phyloP scores from a whole-genome alignment of 2,329 filamentous ascomycete genomes.

The Cladosporium sp. region DNA sequence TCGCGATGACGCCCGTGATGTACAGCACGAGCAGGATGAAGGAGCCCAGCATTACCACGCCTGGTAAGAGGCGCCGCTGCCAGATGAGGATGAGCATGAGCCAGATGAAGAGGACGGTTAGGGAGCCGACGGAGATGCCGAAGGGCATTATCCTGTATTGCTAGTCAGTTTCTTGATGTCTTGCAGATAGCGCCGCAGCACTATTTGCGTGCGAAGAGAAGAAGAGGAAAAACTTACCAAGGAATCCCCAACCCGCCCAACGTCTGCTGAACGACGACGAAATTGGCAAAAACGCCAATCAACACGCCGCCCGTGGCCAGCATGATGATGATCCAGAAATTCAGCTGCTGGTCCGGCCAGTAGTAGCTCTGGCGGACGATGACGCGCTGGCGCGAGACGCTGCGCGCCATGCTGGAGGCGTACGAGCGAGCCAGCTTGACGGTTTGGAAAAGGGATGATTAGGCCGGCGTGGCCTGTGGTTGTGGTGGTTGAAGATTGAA shows the following conservation, averaged over 20 bases:
- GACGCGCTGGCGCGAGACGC: constrained; percentile 29
- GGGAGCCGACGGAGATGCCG: constrained; percentile 54
- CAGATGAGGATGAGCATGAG: constrained; percentile 54
- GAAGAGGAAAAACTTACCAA: constrained; percentile 45
- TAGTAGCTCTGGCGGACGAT: constrained; percentile 52
- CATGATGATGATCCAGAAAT: constrained; percentile 62
- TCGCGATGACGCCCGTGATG: constrained; percentile 60
- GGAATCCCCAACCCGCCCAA: constrained; percentile 52
- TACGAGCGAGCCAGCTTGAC: constrained; percentile 12
- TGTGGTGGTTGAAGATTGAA: neutral
- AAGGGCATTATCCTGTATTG: constrained; percentile 58
- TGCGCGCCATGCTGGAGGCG: constrained; percentile 26
- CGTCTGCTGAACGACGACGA: constrained; percentile 55
- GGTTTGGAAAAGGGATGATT: neutral
- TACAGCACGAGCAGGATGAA: constrained; percentile 61
- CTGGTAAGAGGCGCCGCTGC: constrained; percentile 54
- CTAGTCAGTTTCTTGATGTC: neutral
- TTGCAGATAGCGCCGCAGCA: too few relatives aligned
- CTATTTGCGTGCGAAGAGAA: neutral
- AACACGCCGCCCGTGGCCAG: constrained; percentile 54
- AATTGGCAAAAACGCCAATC: constrained; percentile 57
- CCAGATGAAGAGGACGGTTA: constrained; percentile 56
- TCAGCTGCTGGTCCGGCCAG: constrained; percentile 63
- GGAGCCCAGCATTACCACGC: constrained; percentile 55
- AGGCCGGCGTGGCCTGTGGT: neutral